phyloP scores from a whole-genome alignment of 2,329 filamentous ascomycete genomes.

The Fusarium zealandicum region DNA sequence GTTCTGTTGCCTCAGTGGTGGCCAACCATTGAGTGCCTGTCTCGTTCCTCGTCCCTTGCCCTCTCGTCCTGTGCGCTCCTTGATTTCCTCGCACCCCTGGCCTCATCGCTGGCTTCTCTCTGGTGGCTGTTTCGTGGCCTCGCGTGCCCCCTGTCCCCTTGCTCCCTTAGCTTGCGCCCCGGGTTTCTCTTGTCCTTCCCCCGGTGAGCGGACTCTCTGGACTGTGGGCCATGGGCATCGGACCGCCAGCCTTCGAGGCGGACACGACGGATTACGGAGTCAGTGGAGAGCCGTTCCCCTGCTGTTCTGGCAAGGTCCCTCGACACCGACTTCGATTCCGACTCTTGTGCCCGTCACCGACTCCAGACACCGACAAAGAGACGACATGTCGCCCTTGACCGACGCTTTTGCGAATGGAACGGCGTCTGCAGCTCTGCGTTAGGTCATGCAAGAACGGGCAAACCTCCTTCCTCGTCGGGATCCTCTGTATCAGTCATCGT shows the following conservation, averaged over 20 bases:
- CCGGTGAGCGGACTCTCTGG: slow-evolving; percentile 17
- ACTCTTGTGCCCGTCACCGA: slow-evolving; percentile 37
- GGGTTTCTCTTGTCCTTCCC: slow-evolving; percentile 15
- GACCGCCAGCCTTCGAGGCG: slow-evolving; percentile 32
- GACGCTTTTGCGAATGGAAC: slow-evolving; percentile 35
- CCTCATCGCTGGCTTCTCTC: slow-evolving; percentile 13
- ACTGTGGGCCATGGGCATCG: slow-evolving; percentile 28
- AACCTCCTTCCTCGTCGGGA: slow-evolving; percentile 15
- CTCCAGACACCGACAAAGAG: slow-evolving; percentile 30
- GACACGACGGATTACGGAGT: slow-evolving; percentile 29
- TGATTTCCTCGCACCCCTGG: slow-evolving; percentile 20
- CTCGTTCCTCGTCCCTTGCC: slow-evolving; percentile 21
- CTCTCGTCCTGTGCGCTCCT: slow-evolving; percentile 17
- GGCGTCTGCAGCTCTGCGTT: slow-evolving; percentile 28
- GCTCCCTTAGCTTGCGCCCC: slow-evolving; percentile 25
- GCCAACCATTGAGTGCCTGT: slow-evolving; percentile 16
- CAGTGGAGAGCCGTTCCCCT: slow-evolving; percentile 35
- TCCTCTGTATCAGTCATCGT: slow-evolving; percentile 17
- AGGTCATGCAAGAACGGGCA: slow-evolving; percentile 33
- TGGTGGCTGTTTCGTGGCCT: slow-evolving; percentile 16
- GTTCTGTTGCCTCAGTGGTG: slow-evolving; percentile 1
- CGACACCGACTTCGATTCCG: slow-evolving; percentile 41
- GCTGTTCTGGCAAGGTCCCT: slow-evolving; percentile 26
- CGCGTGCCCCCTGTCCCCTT: slow-evolving; percentile 14
- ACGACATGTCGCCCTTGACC: slow-evolving; percentile 34